phyloP scores from a whole-genome alignment of 306 rosid species.

The Calophaca sinica region DNA sequence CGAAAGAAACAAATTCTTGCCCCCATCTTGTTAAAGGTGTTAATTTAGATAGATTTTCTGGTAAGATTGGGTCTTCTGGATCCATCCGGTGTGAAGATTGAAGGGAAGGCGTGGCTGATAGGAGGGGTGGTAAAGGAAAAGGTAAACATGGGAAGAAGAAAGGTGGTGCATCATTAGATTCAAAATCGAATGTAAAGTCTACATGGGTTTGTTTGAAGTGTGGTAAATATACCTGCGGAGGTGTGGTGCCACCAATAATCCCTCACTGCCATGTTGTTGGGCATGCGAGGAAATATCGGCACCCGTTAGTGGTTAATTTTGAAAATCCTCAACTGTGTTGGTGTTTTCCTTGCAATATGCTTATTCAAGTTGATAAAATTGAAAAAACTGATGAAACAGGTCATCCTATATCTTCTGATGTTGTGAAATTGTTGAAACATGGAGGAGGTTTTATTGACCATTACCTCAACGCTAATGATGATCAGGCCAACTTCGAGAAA shows the following conservation, averaged over 20 bases:
- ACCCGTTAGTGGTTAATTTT: slow-evolving; percentile 67
- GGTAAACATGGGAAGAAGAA: slow-evolving; percentile 82
- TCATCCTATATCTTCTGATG: slow-evolving; percentile 58
- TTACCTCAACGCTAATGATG: too few species aligned
- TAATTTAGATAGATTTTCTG: slow-evolving; percentile 59
- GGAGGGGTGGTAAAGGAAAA: slow-evolving; percentile 71
- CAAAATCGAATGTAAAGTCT: slow-evolving; percentile 47
- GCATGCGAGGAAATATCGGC: slow-evolving; percentile 74
- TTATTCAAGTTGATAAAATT: slow-evolving; percentile 63
- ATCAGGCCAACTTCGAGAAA: too few species aligned
- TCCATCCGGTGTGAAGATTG: slow-evolving; percentile 75
- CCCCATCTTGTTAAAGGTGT: slow-evolving; percentile 77
- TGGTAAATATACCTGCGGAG: slow-evolving; percentile 84
- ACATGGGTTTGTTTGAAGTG: slow-evolving; percentile 95
- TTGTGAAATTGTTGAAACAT: slow-evolving; percentile 67
- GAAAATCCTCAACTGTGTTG: slow-evolving; percentile 82
- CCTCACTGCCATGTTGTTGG: slow-evolving; percentile 66
- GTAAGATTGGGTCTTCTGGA: slow-evolving; percentile 61
- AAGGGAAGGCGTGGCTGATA: slow-evolving; percentile 64
- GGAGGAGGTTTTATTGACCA: slow-evolving; percentile 44
- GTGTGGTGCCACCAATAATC: slow-evolving; percentile 77
- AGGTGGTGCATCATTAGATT: slow-evolving; percentile 64
- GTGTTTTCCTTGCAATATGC: slow-evolving; percentile 81
- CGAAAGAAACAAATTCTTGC: slow-evolving; percentile 66
- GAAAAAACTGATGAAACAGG: slow-evolving; percentile 66